These are phyloP conservation scores for Colletotrichum tofieldiae DNA, from an alignment of 2,329 filamentous ascomycete species.

Conservation along the genomic window DNA sequence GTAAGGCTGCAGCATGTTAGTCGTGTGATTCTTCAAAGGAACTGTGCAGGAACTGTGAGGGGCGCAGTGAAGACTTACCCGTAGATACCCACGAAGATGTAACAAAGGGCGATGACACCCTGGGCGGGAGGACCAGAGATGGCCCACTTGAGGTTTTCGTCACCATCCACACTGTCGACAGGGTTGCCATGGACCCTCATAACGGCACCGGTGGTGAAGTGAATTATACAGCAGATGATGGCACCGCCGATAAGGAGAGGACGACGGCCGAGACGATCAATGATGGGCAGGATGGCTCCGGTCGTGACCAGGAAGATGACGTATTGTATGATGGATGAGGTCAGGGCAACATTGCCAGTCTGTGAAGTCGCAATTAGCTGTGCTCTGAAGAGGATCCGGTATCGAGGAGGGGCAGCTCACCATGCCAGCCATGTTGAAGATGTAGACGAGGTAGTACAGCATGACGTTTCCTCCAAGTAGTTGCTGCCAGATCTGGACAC, in stretches of 20 bases:
- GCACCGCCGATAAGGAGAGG: slow-evolving; percentile 63
- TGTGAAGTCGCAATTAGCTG: slow-evolving; percentile 23
- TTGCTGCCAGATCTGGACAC: slow-evolving; percentile 71
- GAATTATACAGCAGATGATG: slow-evolving; percentile 61
- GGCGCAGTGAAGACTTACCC: neutral
- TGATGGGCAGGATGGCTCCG: slow-evolving; percentile 63
- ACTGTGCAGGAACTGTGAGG: neutral
- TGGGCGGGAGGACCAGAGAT: slow-evolving; percentile 62
- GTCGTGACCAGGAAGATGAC: slow-evolving; percentile 70
- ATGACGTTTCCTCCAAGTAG: slow-evolving; percentile 71
- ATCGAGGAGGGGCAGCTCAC: neutral
- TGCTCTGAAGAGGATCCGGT: neutral
- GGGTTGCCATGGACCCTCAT: slow-evolving; percentile 65
- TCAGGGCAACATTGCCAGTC: slow-evolving; percentile 54
- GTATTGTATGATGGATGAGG: slow-evolving; percentile 69
- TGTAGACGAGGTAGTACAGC: slow-evolving; percentile 74
- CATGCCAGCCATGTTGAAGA: slow-evolving; percentile 74
- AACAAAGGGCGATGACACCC: slow-evolving; percentile 66
- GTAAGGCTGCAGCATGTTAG: slow-evolving; percentile 50
- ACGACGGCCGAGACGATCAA: slow-evolving; percentile 66
- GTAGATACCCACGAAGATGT: slow-evolving; percentile 60
- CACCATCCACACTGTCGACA: slow-evolving; percentile 61
- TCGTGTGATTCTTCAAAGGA: neutral
- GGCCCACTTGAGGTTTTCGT: slow-evolving; percentile 62
- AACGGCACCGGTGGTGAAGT: slow-evolving; percentile 64